A percentile compares a stretch with the other conserved stretches of the same genome.
Evolutionary conservation across 257 asterid genomes (phyloP).

Genomic region (Ophiorrhiza pumila): DNA sequence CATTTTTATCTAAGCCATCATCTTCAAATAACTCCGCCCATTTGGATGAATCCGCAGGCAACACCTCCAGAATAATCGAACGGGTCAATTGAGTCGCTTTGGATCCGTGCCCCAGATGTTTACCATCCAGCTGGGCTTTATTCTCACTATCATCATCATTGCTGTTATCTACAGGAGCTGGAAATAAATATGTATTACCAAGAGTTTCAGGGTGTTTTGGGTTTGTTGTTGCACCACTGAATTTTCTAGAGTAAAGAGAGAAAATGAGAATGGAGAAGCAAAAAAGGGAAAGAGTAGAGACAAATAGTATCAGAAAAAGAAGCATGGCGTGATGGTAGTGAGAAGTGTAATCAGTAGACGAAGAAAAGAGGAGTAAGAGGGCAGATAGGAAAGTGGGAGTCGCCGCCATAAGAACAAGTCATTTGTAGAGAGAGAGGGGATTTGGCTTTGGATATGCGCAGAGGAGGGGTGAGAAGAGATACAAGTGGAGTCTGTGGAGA

Average conservation of each 20-base stretch:
- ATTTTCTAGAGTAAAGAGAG: slow-evolving; percentile 38
- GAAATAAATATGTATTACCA: slow-evolving; percentile 33
- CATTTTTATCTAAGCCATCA: slow-evolving; percentile 35
- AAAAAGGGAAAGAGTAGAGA: slow-evolving; percentile 32
- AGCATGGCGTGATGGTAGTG: slow-evolving; percentile 10
- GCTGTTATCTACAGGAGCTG: slow-evolving; percentile 16
- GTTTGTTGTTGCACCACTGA: slow-evolving; percentile 10
- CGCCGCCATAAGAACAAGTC: slow-evolving; percentile 45
- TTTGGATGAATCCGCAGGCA: slow-evolving; percentile 53
- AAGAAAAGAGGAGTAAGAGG: slow-evolving; percentile 22
- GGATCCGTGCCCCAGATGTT: slow-evolving; percentile 19
- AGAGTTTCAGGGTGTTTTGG: slow-evolving; percentile 3
- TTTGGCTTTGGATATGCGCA: not conserved
- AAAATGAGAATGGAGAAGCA: slow-evolving; percentile 36
- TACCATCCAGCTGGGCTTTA: not conserved
- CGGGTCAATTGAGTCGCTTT: slow-evolving; percentile 42
- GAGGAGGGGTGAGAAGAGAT: too few relatives aligned
- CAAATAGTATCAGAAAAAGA: slow-evolving; percentile 11
- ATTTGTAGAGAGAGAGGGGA: not conserved
- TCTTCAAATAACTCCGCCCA: slow-evolving; percentile 41
- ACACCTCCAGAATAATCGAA: slow-evolving; percentile 53
- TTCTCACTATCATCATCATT: not conserved
- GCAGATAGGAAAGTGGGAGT: slow-evolving; percentile 20
- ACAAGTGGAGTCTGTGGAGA: too few relatives aligned
- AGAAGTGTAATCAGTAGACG: slow-evolving; percentile 18